Conservation (phyloP, 352 stramenopile species). For the Blastocystis sp. region DNA sequence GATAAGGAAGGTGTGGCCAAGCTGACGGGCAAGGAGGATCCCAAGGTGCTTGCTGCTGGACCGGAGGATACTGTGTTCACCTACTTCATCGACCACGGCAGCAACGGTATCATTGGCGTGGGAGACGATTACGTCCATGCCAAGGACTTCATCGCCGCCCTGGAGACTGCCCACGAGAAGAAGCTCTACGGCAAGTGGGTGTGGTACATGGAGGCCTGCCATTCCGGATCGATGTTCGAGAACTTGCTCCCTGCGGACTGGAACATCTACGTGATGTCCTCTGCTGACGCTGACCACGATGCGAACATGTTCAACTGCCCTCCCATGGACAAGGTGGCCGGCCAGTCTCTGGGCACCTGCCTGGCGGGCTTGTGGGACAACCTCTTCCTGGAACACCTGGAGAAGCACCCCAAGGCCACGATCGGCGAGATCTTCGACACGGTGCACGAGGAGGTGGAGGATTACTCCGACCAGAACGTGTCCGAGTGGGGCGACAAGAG, state of each 20-base stretch:
- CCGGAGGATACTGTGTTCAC: no score
- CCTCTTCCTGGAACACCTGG: no score
- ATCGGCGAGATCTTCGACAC: no score
- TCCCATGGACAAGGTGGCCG: conserved; percentile 23
- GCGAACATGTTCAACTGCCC: conserved; percentile 62
- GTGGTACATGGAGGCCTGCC: no score
- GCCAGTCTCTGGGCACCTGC: conserved; percentile 26
- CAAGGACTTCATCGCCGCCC: conserved; percentile 2
- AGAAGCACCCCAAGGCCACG: no score
- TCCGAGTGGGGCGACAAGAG: no score
- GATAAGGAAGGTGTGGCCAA: conserved; percentile 22
- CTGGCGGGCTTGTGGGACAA: not conserved
- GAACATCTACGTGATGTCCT: no score
- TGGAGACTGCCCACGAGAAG: conserved; percentile 13
- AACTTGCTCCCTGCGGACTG: not conserved
- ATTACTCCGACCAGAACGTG: no score
- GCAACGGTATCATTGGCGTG: conserved; percentile 47
- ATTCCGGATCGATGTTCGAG: conserved; percentile 40
- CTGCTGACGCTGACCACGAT: conserved; percentile 5
- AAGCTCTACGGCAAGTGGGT: no score
- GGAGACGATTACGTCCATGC: not conserved
- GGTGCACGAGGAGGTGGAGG: no score
- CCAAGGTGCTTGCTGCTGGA: no score
- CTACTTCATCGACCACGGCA: not conserved
- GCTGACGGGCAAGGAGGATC: not conserved